phyloP scores from a whole-genome alignment of 345 rosid species.

The Rhodomyrtus tomentosa region DNA sequence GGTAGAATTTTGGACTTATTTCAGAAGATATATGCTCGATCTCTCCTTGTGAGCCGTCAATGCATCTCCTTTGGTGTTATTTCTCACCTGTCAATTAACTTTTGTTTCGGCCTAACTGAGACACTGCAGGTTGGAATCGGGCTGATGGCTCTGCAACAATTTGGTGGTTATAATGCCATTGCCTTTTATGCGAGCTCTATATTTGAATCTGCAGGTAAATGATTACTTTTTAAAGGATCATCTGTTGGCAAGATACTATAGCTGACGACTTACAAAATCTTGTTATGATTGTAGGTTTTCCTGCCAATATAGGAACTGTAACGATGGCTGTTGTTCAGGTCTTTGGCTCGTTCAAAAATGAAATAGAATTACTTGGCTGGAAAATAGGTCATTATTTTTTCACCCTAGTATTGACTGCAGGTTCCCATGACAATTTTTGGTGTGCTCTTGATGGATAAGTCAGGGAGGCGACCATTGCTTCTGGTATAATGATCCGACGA shows the following conservation, averaged over 20 bases:
- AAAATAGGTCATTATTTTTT: not conserved
- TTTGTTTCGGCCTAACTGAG: not conserved
- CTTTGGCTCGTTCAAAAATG: not conserved
- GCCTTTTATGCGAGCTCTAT: conserved; percentile 27
- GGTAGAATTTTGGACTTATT: conserved; percentile 23
- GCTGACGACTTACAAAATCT: not conserved
- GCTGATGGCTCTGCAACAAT: conserved; percentile 73
- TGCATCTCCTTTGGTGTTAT: not conserved
- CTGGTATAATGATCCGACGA: conserved; percentile 26
- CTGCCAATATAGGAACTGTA: conserved; percentile 54
- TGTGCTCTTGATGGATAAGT: conserved; percentile 50
- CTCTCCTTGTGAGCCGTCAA: conserved; percentile 18
- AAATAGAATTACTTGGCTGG: not conserved
- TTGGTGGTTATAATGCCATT: conserved; percentile 54
- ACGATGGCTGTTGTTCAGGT: conserved; percentile 76
- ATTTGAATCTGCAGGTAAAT: conserved; percentile 31
- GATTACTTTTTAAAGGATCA: not conserved
- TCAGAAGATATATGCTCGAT: conserved; percentile 26
- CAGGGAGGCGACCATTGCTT: conserved; percentile 62
- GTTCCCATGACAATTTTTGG: conserved; percentile 62
- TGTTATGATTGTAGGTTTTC: conserved; percentile 38
- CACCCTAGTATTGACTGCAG: conserved; percentile 14
- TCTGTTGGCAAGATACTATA: not conserved
- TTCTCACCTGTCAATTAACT: not conserved
- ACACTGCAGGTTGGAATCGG: conserved; percentile 37